A percentile compares a stretch with the other conserved stretches of the same genome.
These are phyloP conservation scores for Ilyonectria robusta DNA, from an alignment of 2,329 filamentous ascomycete genomes.

Conservation along the genomic window DNA sequence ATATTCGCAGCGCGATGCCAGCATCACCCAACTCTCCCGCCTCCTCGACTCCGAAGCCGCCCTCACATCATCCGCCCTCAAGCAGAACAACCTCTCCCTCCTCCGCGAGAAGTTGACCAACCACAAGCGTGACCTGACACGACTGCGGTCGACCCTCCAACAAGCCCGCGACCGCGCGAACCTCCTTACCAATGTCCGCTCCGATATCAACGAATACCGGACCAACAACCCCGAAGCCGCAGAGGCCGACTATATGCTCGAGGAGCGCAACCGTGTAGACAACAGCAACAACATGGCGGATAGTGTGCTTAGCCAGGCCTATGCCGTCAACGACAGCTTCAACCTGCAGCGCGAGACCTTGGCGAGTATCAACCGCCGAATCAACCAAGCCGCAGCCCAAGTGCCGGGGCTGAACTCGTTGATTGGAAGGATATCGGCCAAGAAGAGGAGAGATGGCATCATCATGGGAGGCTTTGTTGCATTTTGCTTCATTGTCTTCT, in stretches of 20 bases:
- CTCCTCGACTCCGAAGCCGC: conserved; percentile 93
- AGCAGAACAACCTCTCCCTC: conserved; percentile 94
- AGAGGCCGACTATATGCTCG: conserved; percentile 97
- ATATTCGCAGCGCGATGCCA: conserved; percentile 77
- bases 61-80: conserved; percentile 91
- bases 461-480: conserved; percentile 94
- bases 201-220: conserved; percentile 92
- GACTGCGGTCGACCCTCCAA: conserved; percentile 80
- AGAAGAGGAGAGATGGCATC: conserved; percentile 94
- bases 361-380: conserved; percentile 89
- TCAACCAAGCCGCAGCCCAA: conserved; percentile 89
- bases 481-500: conserved; percentile 88
- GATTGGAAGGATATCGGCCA: conserved; percentile 92
- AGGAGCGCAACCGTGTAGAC: conserved; percentile 88
- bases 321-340: conserved; percentile 96
- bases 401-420: conserved; percentile 94
- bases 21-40: conserved; percentile 86
- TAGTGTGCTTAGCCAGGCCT: conserved; percentile 92
- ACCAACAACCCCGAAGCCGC: conserved; percentile 84
- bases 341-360: conserved; percentile 88
- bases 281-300: conserved; percentile 92
- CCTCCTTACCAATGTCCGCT: conserved; percentile 89
- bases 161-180: conserved; percentile 90
- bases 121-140: conserved; percentile 85
- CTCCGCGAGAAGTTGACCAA: conserved; percentile 91